Percentiles rank a stretch among this genome's conserved stretches.
Evolutionary conservation across 2,329 filamentous ascomycete species (phyloP).

Genomic region (Arachnomyces sp.): DNA sequence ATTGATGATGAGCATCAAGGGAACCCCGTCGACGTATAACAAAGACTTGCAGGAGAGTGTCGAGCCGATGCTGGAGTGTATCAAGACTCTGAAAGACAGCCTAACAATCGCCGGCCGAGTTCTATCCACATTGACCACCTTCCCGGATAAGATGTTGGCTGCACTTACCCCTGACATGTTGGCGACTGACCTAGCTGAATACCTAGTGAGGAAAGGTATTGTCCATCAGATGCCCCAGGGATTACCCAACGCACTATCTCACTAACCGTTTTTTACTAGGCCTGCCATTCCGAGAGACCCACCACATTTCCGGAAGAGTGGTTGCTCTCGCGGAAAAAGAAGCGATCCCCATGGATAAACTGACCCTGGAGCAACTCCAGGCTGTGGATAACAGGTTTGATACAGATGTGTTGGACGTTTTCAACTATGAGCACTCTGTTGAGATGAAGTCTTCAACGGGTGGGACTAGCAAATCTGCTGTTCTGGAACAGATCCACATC

Average conservation of each 20-base stretch:
- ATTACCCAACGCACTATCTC: conserved; percentile 12
- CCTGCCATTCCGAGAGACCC: conserved; percentile 72
- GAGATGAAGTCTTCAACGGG: conserved; percentile 71
- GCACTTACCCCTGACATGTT: conserved; percentile 79
- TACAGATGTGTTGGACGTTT: conserved; percentile 60
- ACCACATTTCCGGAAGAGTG: conserved; percentile 66
- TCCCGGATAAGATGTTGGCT: conserved; percentile 68
- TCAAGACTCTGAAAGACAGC: conserved; percentile 73
- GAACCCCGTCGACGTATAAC: conserved; percentile 76
- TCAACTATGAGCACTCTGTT: conserved; percentile 77
- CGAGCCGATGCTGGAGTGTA: conserved; percentile 75
- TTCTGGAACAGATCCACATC: conserved; percentile 61
- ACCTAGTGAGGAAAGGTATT: conserved; percentile 29
- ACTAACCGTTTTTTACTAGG: conserved; percentile 15
- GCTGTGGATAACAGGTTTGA: conserved; percentile 62
- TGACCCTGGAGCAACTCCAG: conserved; percentile 60
- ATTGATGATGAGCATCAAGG: conserved; percentile 67
- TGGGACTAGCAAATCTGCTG: conserved; percentile 65
- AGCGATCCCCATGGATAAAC: conserved; percentile 60
- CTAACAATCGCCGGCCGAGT: conserved; percentile 77
- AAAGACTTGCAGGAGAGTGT: conserved; percentile 87
- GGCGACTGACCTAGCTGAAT: conserved; percentile 49
- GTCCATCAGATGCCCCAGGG: conserved; percentile 1
- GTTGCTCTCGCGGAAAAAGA: conserved; percentile 65
- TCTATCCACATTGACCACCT: conserved; percentile 61